Conservation (phyloP, 1,284 basidiomycete genomes). For the Ustilago shanxiensis region DNA sequence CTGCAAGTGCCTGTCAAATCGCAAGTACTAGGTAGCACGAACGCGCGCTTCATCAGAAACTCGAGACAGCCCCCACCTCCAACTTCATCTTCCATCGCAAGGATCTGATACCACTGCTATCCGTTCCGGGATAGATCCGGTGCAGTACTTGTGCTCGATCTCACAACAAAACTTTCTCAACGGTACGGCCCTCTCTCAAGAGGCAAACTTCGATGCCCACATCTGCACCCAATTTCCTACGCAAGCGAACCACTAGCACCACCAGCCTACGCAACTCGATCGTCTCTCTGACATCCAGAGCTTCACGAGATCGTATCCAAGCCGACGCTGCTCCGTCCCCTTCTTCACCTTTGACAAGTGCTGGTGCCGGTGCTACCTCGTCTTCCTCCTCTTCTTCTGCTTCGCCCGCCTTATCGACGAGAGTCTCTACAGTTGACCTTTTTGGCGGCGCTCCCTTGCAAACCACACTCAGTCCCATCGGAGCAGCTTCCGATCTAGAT, state of each 20-base stretch:
- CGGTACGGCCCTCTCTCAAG: too few relatives aligned
- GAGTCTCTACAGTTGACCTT: slow-evolving; percentile 21
- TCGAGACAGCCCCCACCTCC: not conserved
- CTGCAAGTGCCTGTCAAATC: too few relatives aligned
- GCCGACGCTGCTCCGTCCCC: slow-evolving; percentile 7
- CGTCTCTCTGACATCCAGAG: slow-evolving; percentile 26
- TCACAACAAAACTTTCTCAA: not conserved
- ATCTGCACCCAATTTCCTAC: slow-evolving; percentile 24
- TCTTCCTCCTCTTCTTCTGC: slow-evolving; percentile 2
- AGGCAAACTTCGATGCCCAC: slow-evolving; percentile 17
- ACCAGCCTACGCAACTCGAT: slow-evolving; percentile 31
- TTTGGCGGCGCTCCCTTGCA: slow-evolving; percentile 37
- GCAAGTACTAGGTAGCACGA: too few relatives aligned
- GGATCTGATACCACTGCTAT: not conserved
- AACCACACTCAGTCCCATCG: slow-evolving; percentile 31
- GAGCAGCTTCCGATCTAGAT: slow-evolving; percentile 19
- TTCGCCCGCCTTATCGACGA: slow-evolving; percentile 5
- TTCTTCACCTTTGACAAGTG: slow-evolving; percentile 15
- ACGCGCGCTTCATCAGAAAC: too few relatives aligned
- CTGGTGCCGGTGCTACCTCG: slow-evolving; percentile 11
- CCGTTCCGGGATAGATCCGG: too few relatives aligned
- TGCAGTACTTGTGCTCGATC: not conserved
- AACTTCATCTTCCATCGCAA: not conserved
- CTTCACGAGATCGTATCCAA: slow-evolving; percentile 23
- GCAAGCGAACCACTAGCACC: slow-evolving; percentile 41